A percentile compares a stretch with the other conserved stretches of the same genome.
Conservation (phyloP, 2,329 filamentous ascomycete species). For the Tothia fuscella region DNA sequence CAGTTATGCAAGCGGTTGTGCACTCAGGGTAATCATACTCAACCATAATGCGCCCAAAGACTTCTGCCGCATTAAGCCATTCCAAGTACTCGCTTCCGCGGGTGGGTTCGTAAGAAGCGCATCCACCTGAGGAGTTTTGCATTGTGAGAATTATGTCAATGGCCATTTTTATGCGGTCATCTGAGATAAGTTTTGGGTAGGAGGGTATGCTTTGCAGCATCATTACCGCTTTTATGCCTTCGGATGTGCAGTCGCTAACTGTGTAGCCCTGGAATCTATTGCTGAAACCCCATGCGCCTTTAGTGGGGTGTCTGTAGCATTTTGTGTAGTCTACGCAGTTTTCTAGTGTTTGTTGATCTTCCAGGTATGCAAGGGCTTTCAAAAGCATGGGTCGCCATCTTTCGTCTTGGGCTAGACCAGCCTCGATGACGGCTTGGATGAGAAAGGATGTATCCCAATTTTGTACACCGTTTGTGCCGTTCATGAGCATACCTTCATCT, state of each 20-base stretch:
- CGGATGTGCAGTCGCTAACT: conserved; percentile 87
- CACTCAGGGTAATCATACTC: conserved; percentile 98
- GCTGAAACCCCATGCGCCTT: conserved; percentile 94
- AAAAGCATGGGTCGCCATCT: conserved; percentile 74
- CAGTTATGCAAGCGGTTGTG: conserved; percentile 87
- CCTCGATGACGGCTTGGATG: conserved; percentile 70
- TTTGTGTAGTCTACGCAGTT: conserved; percentile 44
- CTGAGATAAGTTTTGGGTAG: conserved; percentile 62
- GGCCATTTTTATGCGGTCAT: conserved; percentile 71
- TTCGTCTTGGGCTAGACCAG: conserved; percentile 63
- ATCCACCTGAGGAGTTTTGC: conserved; percentile 75
- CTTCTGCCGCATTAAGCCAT: conserved; percentile 84
- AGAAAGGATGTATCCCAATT: conserved; percentile 91
- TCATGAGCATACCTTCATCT: conserved; percentile 81
- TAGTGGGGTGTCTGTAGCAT: conserved; percentile 72
- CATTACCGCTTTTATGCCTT: conserved; percentile 78
- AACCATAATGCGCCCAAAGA: conserved; percentile 95
- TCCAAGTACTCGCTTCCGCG: conserved; percentile 70
- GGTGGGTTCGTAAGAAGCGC: conserved; percentile 78
- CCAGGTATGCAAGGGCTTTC: conserved; percentile 74
- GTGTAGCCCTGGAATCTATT: conserved; percentile 87
- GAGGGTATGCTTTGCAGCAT: conserved; percentile 67
- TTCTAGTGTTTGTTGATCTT: conserved; percentile 81
- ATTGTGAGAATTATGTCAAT: conserved; percentile 85
- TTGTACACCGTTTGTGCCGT: conserved; percentile 97